Evolutionary conservation across 2,329 filamentous ascomycete species (phyloP).

Genomic region (Coniochaeta sp.): DNA sequence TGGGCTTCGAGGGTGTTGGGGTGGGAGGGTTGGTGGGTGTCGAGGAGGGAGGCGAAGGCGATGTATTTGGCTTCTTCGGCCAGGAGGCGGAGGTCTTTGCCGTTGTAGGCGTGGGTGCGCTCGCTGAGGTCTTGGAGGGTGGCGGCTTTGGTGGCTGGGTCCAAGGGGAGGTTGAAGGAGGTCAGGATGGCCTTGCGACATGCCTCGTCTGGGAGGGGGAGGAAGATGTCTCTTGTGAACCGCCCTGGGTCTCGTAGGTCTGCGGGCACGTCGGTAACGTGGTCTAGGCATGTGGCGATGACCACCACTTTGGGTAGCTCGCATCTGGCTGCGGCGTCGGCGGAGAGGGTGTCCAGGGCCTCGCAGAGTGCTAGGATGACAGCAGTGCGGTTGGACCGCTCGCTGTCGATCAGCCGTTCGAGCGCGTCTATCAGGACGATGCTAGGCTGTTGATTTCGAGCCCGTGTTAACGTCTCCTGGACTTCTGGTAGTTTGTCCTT

Average conservation of each 20-base stretch:
- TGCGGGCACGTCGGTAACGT: slow-evolving; percentile 63
- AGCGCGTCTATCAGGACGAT: slow-evolving; percentile 74
- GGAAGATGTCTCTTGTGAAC: slow-evolving; percentile 59
- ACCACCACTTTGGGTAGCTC: slow-evolving; percentile 57
- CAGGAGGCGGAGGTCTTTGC: slow-evolving; percentile 64
- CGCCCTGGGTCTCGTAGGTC: slow-evolving; percentile 57
- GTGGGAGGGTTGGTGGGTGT: slow-evolving; percentile 13
- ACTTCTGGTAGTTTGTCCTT: slow-evolving; percentile 52
- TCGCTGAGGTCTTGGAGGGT: slow-evolving; percentile 57
- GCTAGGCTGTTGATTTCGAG: slow-evolving; percentile 61
- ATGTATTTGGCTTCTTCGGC: slow-evolving; percentile 38
- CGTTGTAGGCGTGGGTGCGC: slow-evolving; percentile 81
- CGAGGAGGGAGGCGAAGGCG: slow-evolving; percentile 19
- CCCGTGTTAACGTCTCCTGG: slow-evolving; percentile 61
- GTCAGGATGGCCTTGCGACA: slow-evolving; percentile 69
- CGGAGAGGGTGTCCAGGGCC: slow-evolving; percentile 43
- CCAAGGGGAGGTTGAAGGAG: slow-evolving; percentile 42
- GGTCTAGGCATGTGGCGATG: slow-evolving; percentile 64
- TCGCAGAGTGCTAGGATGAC: slow-evolving; percentile 43
- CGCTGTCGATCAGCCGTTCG: slow-evolving; percentile 59
- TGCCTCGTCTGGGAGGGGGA: slow-evolving; percentile 67
- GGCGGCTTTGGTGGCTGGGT: slow-evolving; percentile 37
- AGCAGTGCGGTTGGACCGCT: slow-evolving; percentile 39
- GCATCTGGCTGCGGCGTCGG: slow-evolving; percentile 25
- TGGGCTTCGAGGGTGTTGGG: background rate